Percentiles rank a stretch among this genome's conserved stretches.
These are phyloP conservation scores for Stephanodiscus minutulus DNA, from an alignment of 108 stramenopile genomes.

Conservation along the genomic window DNA sequence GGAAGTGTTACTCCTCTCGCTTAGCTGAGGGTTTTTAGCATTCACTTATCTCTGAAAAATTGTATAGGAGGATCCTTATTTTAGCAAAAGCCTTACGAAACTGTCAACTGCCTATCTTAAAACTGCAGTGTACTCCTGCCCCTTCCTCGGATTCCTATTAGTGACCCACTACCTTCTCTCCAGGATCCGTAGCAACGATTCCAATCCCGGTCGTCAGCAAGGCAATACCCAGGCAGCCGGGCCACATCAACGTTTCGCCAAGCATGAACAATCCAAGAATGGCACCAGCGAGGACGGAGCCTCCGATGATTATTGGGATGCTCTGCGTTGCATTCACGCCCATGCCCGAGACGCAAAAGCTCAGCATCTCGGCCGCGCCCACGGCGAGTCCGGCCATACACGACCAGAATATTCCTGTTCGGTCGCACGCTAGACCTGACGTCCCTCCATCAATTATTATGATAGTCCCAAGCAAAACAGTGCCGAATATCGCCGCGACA, in stretches of 20 bases:
- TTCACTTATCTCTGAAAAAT: too few relatives aligned
- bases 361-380: constrained; percentile 72
- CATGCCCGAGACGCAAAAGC: constrained; percentile 62
- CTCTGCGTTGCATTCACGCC: constrained; percentile 71
- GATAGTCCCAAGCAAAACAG: constrained; percentile 20
- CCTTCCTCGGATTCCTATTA: not conserved
- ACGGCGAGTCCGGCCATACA: constrained; percentile 36
- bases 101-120: not conserved
- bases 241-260: constrained; percentile 46
- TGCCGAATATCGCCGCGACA: constrained; percentile 68
- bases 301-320: constrained; percentile 76
- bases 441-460: constrained; percentile 5
- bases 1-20: constrained; percentile 61
- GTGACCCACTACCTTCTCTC: constrained; percentile 1
- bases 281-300: constrained; percentile 66
- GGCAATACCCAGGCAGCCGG: constrained; percentile 65
- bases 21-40: constrained; percentile 5
- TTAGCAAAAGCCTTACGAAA: too few relatives aligned
- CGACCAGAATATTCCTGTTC: constrained; percentile 6
- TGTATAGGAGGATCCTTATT: too few relatives aligned
- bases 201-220: constrained; percentile 57
- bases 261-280: constrained; percentile 54
- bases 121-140: not conserved
- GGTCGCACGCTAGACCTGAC: constrained; percentile 3
- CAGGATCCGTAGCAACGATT: constrained; percentile 9